These are phyloP conservation scores for Aspergillus quadricinctus DNA, from an alignment of 2,329 filamentous ascomycete species.

Conservation along the genomic window DNA sequence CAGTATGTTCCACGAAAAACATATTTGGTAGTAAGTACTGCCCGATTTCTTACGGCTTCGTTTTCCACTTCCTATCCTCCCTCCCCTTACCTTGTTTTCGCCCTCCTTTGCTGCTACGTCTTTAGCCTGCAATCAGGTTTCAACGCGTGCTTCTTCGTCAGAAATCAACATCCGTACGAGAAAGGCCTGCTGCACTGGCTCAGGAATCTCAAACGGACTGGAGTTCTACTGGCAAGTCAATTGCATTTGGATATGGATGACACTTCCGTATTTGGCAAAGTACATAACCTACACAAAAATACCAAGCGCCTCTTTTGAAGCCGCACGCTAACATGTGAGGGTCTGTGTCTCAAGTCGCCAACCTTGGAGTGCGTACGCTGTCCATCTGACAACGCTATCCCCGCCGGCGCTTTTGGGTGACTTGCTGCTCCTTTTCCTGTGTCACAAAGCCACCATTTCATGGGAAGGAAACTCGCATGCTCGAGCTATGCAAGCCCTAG, in stretches of 20 bases:
- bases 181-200: neutral
- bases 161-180: neutral
- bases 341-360: slow-evolving; percentile 61
- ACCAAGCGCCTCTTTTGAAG: slow-evolving; percentile 7
- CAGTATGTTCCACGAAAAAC: slow-evolving; percentile 75
- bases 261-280: slow-evolving; percentile 9
- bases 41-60: slow-evolving; percentile 2
- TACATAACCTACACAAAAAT: slow-evolving; percentile 5
- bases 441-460: slow-evolving; percentile 62
- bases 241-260: neutral
- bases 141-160: neutral
- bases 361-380: slow-evolving; percentile 87
- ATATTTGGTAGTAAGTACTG: slow-evolving; percentile 76
- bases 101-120: neutral
- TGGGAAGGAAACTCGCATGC: slow-evolving; percentile 54
- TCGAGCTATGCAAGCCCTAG: slow-evolving; percentile 58
- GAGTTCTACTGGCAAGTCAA: neutral
- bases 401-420: slow-evolving; percentile 81
- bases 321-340: slow-evolving; percentile 23
- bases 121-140: neutral
- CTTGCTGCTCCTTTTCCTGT: slow-evolving; percentile 64
- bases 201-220: slow-evolving; percentile 17
- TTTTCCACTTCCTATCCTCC: neutral
- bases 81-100: neutral
- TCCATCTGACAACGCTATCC: slow-evolving; percentile 88